A percentile compares a stretch with the other conserved stretches of the same genome.
Conservation (phyloP, 2,329 filamentous ascomycete species). For the Ophiostoma angusticollis region DNA sequence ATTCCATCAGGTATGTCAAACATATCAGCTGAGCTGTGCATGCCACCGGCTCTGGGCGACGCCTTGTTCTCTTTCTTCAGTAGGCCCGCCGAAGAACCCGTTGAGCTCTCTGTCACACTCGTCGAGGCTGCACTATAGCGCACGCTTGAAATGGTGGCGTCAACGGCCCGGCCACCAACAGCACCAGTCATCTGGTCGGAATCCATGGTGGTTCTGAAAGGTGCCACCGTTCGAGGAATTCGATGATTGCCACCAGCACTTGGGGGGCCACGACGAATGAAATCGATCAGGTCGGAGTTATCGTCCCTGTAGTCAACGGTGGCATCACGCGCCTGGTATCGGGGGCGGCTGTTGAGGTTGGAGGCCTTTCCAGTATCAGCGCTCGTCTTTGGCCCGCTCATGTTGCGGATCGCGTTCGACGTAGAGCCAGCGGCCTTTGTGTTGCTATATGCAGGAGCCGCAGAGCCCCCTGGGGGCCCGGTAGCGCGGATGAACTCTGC, state of each 20-base stretch:
- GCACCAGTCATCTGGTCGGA: slow-evolving; percentile 58
- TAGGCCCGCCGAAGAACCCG: slow-evolving; percentile 65
- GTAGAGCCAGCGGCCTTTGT: slow-evolving; percentile 10
- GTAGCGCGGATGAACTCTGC: slow-evolving; percentile 83
- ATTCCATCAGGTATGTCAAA: slow-evolving; percentile 36
- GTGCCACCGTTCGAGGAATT: slow-evolving; percentile 71
- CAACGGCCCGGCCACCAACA: slow-evolving; percentile 42
- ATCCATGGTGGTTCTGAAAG: slow-evolving; percentile 75
- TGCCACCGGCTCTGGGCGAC: slow-evolving; percentile 4
- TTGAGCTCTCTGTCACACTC: slow-evolving; percentile 49
- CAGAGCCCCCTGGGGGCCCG: slow-evolving; percentile 42
- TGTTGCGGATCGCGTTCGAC: slow-evolving; percentile 20
- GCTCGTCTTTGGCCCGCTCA: slow-evolving; percentile 22
- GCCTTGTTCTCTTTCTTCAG: slow-evolving; percentile 24
- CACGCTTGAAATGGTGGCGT: slow-evolving; percentile 43
- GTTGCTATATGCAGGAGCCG: not conserved
- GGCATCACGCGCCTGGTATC: slow-evolving; percentile 60
- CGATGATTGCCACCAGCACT: slow-evolving; percentile 42
- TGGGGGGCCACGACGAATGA: slow-evolving; percentile 79
- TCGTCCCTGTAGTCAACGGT: slow-evolving; percentile 48
- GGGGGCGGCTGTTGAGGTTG: slow-evolving; percentile 27
- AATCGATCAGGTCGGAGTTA: slow-evolving; percentile 85
- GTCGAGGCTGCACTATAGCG: slow-evolving; percentile 45
- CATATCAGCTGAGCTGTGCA: slow-evolving; percentile 18
- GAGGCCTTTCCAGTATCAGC: slow-evolving; percentile 27